Conservation (phyloP, 768 basidiomycete genomes). For the Boletus rubescentipes region DNA sequence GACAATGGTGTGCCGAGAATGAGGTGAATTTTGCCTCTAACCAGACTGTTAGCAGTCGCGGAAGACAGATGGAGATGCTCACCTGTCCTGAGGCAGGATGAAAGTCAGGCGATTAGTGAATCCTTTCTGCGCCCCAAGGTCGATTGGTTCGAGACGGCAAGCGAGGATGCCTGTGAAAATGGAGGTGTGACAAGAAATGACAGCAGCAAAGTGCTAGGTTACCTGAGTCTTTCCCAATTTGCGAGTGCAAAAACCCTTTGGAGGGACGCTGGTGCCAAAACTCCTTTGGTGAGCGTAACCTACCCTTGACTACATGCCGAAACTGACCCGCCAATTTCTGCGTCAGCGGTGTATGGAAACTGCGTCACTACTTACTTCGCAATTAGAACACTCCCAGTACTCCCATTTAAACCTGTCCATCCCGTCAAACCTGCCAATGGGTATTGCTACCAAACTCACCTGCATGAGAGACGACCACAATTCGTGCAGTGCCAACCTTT, state of each 20-base stretch:
- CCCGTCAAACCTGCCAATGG: not conserved
- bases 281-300: slow-evolving; percentile 33
- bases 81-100: slow-evolving; percentile 48
- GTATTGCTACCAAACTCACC: slow-evolving; percentile 42
- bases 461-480: slow-evolving; percentile 74
- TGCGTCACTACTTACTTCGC: slow-evolving; percentile 42
- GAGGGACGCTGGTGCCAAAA: slow-evolving; percentile 36
- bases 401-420: slow-evolving; percentile 66
- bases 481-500: slow-evolving; percentile 66
- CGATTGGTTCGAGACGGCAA: slow-evolving; percentile 15
- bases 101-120: slow-evolving; percentile 46
- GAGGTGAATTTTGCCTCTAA: slow-evolving; percentile 63
- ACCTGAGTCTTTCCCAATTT: slow-evolving; percentile 33
- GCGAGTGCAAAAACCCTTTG: slow-evolving; percentile 28
- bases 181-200: not conserved
- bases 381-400: slow-evolving; percentile 65
- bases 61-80: slow-evolving; percentile 5
- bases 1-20: slow-evolving; percentile 38
- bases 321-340: slow-evolving; percentile 8
- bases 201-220: not conserved
- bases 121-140: slow-evolving; percentile 21
- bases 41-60: not conserved
- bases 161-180: slow-evolving; percentile 19
- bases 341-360: not conserved
- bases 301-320: slow-evolving; percentile 17